Conservation (phyloP, 2,329 filamentous ascomycete genomes). For the Blastomyces gilchristii region DNA sequence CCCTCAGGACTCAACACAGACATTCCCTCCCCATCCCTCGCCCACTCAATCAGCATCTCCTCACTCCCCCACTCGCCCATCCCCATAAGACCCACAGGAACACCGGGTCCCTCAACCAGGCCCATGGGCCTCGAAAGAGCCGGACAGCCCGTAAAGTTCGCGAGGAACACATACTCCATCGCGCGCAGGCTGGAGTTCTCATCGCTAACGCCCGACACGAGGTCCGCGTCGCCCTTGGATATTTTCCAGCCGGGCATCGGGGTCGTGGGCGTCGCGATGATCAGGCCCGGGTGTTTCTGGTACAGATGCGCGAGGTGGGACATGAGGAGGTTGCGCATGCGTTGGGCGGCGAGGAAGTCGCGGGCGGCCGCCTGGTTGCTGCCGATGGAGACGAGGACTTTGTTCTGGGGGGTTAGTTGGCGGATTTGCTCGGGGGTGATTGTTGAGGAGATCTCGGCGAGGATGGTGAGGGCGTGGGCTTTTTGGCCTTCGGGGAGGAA, state of each 20-base stretch:
- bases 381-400: constrained; percentile 54
- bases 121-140: constrained; percentile 65
- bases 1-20: constrained; percentile 27
- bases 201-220: constrained; percentile 57
- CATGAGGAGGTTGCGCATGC: constrained; percentile 68
- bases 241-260: constrained; percentile 67
- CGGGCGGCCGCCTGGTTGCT: constrained; percentile 53
- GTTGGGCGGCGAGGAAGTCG: constrained; percentile 63
- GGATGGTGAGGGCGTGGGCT: constrained; percentile 67
- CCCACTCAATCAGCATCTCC: constrained; percentile 44
- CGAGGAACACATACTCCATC: constrained; percentile 79
- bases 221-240: constrained; percentile 50
- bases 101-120: constrained; percentile 44
- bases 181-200: constrained; percentile 60
- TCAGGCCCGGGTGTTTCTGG: constrained; percentile 58
- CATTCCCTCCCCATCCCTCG: constrained; percentile 42
- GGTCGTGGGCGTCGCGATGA: constrained; percentile 69
- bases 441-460: constrained; percentile 55
- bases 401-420: constrained; percentile 56
- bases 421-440: constrained; percentile 43
- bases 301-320: constrained; percentile 64
- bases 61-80: constrained; percentile 48
- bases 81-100: constrained; percentile 46
- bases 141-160: constrained; percentile 72
- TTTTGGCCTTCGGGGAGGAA: constrained; percentile 59